Evolutionary conservation across 2,329 filamentous ascomycete species (phyloP).

Genomic region (Fusarium mangiferae): DNA sequence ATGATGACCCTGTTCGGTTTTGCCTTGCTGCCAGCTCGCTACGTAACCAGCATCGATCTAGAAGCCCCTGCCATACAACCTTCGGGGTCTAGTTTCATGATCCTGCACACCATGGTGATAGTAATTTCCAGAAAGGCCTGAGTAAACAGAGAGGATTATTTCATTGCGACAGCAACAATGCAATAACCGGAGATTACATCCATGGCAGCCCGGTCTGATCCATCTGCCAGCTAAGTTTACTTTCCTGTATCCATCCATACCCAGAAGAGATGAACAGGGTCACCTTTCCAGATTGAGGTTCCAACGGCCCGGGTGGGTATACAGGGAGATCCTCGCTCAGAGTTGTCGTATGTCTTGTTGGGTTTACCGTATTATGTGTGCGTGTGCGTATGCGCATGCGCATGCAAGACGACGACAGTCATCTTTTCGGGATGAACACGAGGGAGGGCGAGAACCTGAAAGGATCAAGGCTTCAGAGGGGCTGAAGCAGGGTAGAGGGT

Average conservation of each 20-base stretch:
- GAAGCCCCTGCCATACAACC: conserved; percentile 25
- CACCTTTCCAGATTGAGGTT: conserved; percentile 36
- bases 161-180: conserved; percentile 39
- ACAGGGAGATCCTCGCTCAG: conserved; percentile 33
- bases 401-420: conserved; percentile 12
- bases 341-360: conserved; percentile 31
- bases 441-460: conserved; percentile 21
- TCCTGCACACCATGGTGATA: conserved; percentile 35
- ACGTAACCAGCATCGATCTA: conserved; percentile 29
- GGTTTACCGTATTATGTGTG: conserved; percentile 1
- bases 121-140: conserved; percentile 41
- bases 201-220: conserved; percentile 23
- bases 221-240: conserved; percentile 32
- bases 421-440: conserved; percentile 27
- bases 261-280: conserved; percentile 37
- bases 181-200: conserved; percentile 41
- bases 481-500: conserved; percentile 1
- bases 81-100: conserved; percentile 38
- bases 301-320: conserved; percentile 39
- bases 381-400: conserved; percentile 8
- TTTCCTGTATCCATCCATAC: conserved; percentile 1
- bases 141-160: conserved; percentile 27
- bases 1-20: conserved; percentile 8
- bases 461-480: conserved; percentile 10
- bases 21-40: conserved; percentile 22